Evolutionary conservation across 75 land plant species (phyloP).

Genomic region (Ceratopteris richardii): DNA sequence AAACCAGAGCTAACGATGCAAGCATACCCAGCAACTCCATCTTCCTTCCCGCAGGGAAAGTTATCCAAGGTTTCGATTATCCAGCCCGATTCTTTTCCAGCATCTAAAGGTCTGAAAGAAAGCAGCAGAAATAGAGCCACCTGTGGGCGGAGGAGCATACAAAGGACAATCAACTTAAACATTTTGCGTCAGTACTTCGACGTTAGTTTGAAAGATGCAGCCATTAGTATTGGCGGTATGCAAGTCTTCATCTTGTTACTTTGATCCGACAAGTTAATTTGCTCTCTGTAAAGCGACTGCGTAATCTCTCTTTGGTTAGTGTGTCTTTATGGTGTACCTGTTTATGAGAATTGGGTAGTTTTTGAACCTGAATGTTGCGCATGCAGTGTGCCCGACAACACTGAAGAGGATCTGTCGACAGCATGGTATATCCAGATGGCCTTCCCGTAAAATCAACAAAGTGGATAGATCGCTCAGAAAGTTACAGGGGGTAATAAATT

Average conservation of each 20-base stretch:
- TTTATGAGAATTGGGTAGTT: no score
- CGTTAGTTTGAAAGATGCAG: constrained; percentile 89
- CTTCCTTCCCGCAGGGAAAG: no score
- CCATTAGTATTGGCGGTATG: constrained; percentile 78
- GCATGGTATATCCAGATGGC: constrained; percentile 60
- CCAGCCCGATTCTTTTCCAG: background rate
- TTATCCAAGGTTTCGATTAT: background rate
- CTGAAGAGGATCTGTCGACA: constrained; percentile 47
- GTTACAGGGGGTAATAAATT: constrained; percentile 38
- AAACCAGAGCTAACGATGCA: background rate
- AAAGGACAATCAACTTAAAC: constrained; percentile 61
- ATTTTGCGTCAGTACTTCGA: constrained; percentile 81
- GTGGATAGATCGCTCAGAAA: constrained; percentile 33
- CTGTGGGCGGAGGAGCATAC: constrained; percentile 46
- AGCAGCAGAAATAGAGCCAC: constrained; percentile 18
- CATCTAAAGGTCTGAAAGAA: background rate
- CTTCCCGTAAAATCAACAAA: constrained; percentile 50
- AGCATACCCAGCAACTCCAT: no score
- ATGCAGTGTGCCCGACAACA: constrained; percentile 49
- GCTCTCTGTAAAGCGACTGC: background rate
- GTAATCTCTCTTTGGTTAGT: background rate
- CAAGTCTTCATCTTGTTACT: background rate
- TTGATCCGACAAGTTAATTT: no score
- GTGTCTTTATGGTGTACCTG: background rate
- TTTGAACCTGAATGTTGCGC: no score